phyloP scores from a whole-genome alignment of 2,329 filamentous ascomycete species.

The Aspergillus ochraceus region DNA sequence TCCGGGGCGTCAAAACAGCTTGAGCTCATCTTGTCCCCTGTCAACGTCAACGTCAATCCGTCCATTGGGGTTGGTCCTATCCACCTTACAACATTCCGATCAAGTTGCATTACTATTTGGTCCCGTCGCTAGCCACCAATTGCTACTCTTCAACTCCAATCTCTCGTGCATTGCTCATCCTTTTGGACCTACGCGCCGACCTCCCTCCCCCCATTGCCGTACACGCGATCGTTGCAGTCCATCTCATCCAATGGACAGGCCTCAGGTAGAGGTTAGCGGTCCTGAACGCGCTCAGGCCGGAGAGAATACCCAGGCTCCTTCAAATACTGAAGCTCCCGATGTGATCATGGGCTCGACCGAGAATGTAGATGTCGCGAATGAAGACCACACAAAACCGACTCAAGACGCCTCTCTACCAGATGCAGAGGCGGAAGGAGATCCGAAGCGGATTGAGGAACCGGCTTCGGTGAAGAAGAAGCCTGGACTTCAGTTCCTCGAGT shows the following conservation, averaged over 20 bases:
- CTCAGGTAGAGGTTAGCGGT: slow-evolving; percentile 19
- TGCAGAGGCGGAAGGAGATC: slow-evolving; percentile 15
- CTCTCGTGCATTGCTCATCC: neutral
- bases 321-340: slow-evolving; percentile 18
- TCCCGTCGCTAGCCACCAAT: neutral
- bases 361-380: slow-evolving; percentile 10
- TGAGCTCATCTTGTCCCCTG: neutral
- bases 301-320: slow-evolving; percentile 1
- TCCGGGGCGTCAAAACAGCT: neutral
- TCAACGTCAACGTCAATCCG: neutral
- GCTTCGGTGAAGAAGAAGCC: slow-evolving; percentile 20
- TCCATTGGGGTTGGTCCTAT: neutral
- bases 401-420: slow-evolving; percentile 23
- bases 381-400: slow-evolving; percentile 17
- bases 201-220: neutral
- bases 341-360: slow-evolving; percentile 26
- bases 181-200: neutral
- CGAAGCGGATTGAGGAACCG: slow-evolving; percentile 14
- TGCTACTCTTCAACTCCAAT: neutral
- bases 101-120: neutral
- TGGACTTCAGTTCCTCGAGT: slow-evolving; percentile 32
- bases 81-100: neutral
- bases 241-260: slow-evolving; percentile 17
- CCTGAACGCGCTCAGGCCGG: slow-evolving; percentile 7
- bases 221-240: neutral